Evolutionary conservation across 2,329 filamentous ascomycete species (phyloP).

Genomic region (Penicillium crustosum): DNA sequence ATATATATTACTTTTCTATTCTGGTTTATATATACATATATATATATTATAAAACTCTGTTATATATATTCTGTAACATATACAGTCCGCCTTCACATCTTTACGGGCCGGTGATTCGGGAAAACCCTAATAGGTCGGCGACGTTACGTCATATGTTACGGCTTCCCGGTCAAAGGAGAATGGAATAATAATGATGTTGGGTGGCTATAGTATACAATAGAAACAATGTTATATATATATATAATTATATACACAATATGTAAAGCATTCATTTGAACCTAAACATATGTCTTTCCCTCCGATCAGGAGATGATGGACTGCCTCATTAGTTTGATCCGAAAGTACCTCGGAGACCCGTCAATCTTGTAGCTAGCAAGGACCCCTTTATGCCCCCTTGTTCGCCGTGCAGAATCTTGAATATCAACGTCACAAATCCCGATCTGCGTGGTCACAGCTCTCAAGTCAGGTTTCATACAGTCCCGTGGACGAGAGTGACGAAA

Average conservation of each 20-base stretch:
- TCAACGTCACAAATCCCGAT: slow-evolving; percentile 9
- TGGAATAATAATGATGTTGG: slow-evolving; percentile 20
- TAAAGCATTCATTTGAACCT: neutral
- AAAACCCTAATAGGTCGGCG: slow-evolving; percentile 15
- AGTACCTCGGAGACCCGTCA: neutral
- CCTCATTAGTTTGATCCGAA: neutral
- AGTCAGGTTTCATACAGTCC: neutral
- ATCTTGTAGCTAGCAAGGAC: neutral
- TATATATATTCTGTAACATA: neutral
- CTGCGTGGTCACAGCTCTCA: neutral
- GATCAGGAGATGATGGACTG: neutral
- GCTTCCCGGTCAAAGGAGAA: slow-evolving; percentile 17
- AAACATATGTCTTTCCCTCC: neutral
- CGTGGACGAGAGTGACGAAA: slow-evolving; percentile 5
- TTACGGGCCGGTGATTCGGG: slow-evolving; percentile 25
- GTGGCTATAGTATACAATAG: neutral
- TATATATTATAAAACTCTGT: neutral
- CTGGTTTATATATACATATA: too few species aligned
- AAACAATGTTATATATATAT: neutral
- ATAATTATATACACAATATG: neutral
- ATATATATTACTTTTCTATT: neutral
- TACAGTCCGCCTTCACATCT: neutral
- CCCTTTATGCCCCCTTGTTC: slow-evolving; percentile 3
- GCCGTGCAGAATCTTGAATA: slow-evolving; percentile 5
- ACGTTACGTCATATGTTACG: slow-evolving; percentile 31